Percentiles rank a stretch among this genome's conserved stretches.
phyloP scores from a whole-genome alignment of 169 alveolate genomes.

The Cryptosporidium xiaoi region DNA sequence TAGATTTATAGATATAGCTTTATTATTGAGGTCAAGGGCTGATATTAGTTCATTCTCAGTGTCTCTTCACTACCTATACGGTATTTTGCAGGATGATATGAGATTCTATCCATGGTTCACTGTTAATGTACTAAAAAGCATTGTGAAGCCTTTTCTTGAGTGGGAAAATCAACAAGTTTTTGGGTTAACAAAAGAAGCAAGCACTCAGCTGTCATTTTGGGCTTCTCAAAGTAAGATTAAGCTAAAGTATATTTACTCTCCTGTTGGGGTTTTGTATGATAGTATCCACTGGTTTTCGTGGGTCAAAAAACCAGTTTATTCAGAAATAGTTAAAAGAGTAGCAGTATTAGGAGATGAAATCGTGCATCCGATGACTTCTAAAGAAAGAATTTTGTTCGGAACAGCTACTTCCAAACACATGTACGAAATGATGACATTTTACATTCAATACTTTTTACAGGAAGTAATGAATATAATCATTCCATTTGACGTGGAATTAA shows the following conservation, averaged over 20 bases:
- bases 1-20: slow-evolving; percentile 30
- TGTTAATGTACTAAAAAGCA: slow-evolving; percentile 10
- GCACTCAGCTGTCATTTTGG: background rate
- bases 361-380: slow-evolving; percentile 9
- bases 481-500: slow-evolving; percentile 21
- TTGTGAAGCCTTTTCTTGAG: slow-evolving; percentile 16
- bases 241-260: slow-evolving; percentile 21
- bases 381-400: slow-evolving; percentile 29
- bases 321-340: background rate
- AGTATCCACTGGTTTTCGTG: slow-evolving; percentile 61
- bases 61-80: background rate
- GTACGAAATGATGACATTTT: slow-evolving; percentile 30
- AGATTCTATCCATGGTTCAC: slow-evolving; percentile 63
- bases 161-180: slow-evolving; percentile 7
- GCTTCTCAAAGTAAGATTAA: background rate
- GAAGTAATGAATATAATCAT: slow-evolving; percentile 23
- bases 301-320: slow-evolving; percentile 31
- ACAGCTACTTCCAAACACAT: slow-evolving; percentile 3
- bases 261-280: slow-evolving; percentile 26
- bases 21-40: slow-evolving; percentile 1
- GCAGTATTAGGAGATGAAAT: slow-evolving; percentile 37
- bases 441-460: slow-evolving; percentile 49
- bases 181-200: background rate
- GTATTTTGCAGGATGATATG: slow-evolving; percentile 32
- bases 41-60: slow-evolving; percentile 12